Conservation (phyloP, 768 basidiomycete genomes). For the Phylloporus sp. region DNA sequence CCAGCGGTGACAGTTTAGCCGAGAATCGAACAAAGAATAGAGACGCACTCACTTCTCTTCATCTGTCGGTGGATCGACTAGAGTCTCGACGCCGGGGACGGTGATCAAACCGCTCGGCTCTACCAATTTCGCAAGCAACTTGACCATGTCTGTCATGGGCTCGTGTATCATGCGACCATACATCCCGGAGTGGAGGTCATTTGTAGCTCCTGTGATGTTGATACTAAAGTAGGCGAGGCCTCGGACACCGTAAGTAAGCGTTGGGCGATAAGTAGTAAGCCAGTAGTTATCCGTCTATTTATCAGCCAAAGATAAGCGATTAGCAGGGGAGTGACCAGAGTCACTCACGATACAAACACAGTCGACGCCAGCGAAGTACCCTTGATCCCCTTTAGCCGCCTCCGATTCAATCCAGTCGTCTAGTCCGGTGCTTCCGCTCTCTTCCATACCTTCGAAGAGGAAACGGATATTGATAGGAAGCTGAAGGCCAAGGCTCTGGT, state of each 20-base stretch:
- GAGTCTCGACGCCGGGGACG: constrained; percentile 80
- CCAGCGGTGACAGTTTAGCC: neutral
- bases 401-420: constrained; percentile 83
- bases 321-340: neutral
- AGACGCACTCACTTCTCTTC: constrained; percentile 31
- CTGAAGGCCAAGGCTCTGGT: constrained; percentile 40
- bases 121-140: constrained; percentile 76
- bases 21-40: neutral
- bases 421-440: constrained; percentile 79
- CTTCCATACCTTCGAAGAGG: constrained; percentile 95
- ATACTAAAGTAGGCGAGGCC: constrained; percentile 81
- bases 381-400: constrained; percentile 57
- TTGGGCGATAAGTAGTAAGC: constrained; percentile 72
- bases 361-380: constrained; percentile 82
- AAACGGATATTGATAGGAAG: constrained; percentile 86
- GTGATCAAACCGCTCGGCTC: constrained; percentile 69
- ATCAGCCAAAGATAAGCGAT: too few relatives aligned
- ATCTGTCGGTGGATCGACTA: constrained; percentile 61
- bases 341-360: constrained; percentile 78
- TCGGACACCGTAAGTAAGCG: constrained; percentile 78
- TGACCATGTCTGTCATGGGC: constrained; percentile 86
- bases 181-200: constrained; percentile 88
- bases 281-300: constrained; percentile 85
- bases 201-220: constrained; percentile 70
- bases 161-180: constrained; percentile 75